These are phyloP conservation scores for Acer saccharum DNA, from an alignment of 345 rosid species.

Conservation along the genomic window DNA sequence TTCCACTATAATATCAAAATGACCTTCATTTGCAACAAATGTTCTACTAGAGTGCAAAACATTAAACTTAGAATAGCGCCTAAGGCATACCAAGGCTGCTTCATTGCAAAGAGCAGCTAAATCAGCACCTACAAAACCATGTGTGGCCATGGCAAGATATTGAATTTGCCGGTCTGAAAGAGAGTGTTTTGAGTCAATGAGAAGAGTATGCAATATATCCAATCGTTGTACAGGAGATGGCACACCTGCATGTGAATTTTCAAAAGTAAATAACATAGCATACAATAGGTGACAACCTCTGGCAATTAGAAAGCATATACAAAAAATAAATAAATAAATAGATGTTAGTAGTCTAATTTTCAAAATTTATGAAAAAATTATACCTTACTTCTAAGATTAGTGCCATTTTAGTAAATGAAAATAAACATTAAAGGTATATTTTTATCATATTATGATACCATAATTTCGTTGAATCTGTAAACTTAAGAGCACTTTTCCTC, in stretches of 20 bases:
- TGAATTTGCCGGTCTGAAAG: constrained; percentile 68
- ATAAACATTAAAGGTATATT: not conserved
- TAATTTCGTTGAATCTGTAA: not conserved
- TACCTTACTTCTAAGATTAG: not conserved
- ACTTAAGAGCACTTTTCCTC: not conserved
- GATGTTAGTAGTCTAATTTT: too few species aligned
- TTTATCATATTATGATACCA: not conserved
- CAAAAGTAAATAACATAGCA: not conserved
- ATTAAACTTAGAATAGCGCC: constrained; percentile 45
- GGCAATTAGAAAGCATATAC: not conserved
- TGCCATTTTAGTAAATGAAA: not conserved
- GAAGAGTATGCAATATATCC: constrained; percentile 65
- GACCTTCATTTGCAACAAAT: constrained; percentile 22
- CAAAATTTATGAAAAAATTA: too few species aligned
- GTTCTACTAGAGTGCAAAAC: constrained; percentile 27
- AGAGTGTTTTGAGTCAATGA: constrained; percentile 58
- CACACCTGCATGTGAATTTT: constrained; percentile 58
- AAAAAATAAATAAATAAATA: too few species aligned
- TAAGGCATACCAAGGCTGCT: constrained; percentile 82
- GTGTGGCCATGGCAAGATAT: constrained; percentile 71
- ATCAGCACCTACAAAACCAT: constrained; percentile 98
- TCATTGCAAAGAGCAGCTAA: constrained; percentile 79
- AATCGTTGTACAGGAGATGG: constrained; percentile 84
- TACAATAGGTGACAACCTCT: not conserved
- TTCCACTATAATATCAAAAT: constrained; percentile 22